Evolutionary conservation across 495 filamentous ascomycete species (phyloP).

Genomic region (Copromyces sp.): DNA sequence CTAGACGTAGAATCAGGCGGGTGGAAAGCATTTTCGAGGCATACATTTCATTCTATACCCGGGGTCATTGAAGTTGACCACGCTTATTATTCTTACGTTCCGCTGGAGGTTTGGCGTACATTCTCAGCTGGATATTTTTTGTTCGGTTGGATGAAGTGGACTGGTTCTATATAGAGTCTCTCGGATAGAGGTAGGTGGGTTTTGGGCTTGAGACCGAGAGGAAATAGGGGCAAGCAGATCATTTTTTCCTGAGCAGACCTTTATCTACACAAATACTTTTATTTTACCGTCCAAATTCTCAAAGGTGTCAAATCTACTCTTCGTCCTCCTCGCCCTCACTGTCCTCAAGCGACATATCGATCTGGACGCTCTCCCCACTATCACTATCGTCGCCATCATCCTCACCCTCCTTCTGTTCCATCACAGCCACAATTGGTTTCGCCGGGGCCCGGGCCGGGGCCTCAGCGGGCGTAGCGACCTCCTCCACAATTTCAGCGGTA

Average conservation of each 20-base stretch:
- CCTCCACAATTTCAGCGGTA: conserved; percentile 32
- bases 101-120: background rate
- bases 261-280: background rate
- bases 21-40: background rate
- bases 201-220: background rate
- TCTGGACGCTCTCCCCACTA: conserved; percentile 18
- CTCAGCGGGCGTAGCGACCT: conserved; percentile 23
- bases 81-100: background rate
- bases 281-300: background rate
- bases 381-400: conserved; percentile 19
- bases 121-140: background rate
- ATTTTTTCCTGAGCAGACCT: background rate
- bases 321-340: conserved; percentile 18
- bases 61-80: background rate
- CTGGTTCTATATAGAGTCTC: background rate
- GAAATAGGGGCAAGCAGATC: background rate
- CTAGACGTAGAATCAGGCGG: background rate
- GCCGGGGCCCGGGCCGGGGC: background rate
- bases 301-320: conserved; percentile 4
- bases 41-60: background rate
- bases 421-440: background rate
- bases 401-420: conserved; percentile 8
- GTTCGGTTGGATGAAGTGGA: background rate
- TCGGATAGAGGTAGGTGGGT: background rate
- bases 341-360: conserved; percentile 20